A percentile compares a stretch with the other conserved stretches of the same genome.
phyloP scores from a whole-genome alignment of 2,329 filamentous ascomycete genomes.

The Aureobasidium sp. region DNA sequence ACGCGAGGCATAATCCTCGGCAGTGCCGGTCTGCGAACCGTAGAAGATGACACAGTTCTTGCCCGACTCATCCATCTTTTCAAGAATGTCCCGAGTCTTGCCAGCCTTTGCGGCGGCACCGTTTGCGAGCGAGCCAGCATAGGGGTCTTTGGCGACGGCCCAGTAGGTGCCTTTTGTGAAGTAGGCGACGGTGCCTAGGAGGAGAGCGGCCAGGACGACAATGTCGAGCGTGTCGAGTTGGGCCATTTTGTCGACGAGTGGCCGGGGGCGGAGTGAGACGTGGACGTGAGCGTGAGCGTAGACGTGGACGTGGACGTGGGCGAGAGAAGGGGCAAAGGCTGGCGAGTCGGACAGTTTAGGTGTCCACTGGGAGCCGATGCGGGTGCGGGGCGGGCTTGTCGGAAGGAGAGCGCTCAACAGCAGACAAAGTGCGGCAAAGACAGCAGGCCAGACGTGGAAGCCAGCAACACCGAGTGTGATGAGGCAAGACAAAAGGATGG shows the following conservation, averaged over 20 bases:
- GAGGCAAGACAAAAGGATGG: neutral
- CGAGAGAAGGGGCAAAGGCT: neutral
- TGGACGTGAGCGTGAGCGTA: too few species aligned
- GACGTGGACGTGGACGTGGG: too few species aligned
- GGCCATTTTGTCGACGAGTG: constrained; percentile 53
- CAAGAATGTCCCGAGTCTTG: constrained; percentile 82
- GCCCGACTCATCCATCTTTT: constrained; percentile 89
- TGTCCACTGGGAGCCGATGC: neutral
- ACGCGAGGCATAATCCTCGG: constrained; percentile 94
- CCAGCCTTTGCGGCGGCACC: constrained; percentile 61
- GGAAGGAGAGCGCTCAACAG: neutral
- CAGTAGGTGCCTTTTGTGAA: constrained; percentile 97
- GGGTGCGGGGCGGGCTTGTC: constrained; percentile 7
- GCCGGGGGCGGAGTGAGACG: neutral
- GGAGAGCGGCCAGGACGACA: constrained; percentile 74
- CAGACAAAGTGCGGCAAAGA: neutral
- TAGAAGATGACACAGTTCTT: constrained; percentile 99
- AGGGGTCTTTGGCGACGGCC: constrained; percentile 81
- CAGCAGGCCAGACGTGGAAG: neutral
- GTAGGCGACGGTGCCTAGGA: constrained; percentile 84
- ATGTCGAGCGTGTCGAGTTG: constrained; percentile 95
- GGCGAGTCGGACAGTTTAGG: neutral
- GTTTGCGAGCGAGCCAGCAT: constrained; percentile 64
- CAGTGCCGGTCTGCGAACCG: constrained; percentile 94
- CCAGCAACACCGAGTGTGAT: neutral